Percentiles rank a stretch among this genome's conserved stretches.
Conservation (phyloP, 345 rosid genomes). For the Arabis alpina region DNA sequence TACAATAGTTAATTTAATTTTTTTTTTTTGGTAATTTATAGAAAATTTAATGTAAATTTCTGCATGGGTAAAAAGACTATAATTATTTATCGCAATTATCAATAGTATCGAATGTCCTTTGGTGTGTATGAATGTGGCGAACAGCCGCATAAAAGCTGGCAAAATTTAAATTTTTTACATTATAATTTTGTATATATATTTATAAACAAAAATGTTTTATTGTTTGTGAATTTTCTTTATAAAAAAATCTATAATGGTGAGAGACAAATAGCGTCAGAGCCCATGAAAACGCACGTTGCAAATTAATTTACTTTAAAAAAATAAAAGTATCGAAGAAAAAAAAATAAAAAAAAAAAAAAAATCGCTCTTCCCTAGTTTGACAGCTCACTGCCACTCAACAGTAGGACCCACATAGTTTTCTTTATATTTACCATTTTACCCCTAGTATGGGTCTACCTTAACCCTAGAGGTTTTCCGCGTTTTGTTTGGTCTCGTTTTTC, state of each 20-base stretch:
- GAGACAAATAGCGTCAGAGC: conserved; percentile 45
- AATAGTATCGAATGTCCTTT: conserved; percentile 41
- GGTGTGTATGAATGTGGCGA: conserved; percentile 44
- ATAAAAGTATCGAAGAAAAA: not conserved
- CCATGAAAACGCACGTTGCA: conserved; percentile 49
- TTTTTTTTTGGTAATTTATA: no score
- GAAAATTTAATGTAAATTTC: not conserved
- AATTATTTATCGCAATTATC: not conserved
- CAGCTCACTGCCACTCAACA: conserved; percentile 45
- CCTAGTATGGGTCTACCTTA: conserved; percentile 17
- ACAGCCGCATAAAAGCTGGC: conserved; percentile 49
- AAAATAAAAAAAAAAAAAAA: not conserved
- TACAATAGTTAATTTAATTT: no score
- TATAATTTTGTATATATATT: not conserved
- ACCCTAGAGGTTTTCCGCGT: conserved; percentile 49
- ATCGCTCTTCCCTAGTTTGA: conserved; percentile 42
- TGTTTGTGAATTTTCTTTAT: conserved; percentile 11
- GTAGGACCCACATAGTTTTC: conserved; percentile 31
- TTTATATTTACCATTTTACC: conserved; percentile 35
- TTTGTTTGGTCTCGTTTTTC: conserved; percentile 34
- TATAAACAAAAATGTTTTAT: conserved; percentile 9
- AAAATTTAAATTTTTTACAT: conserved; percentile 29
- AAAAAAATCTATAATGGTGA: not conserved
- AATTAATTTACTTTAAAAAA: not conserved
- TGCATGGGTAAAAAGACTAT: not conserved